Conservation (phyloP, 2,329 filamentous ascomycete species). For the Fusarium sublunatum region DNA sequence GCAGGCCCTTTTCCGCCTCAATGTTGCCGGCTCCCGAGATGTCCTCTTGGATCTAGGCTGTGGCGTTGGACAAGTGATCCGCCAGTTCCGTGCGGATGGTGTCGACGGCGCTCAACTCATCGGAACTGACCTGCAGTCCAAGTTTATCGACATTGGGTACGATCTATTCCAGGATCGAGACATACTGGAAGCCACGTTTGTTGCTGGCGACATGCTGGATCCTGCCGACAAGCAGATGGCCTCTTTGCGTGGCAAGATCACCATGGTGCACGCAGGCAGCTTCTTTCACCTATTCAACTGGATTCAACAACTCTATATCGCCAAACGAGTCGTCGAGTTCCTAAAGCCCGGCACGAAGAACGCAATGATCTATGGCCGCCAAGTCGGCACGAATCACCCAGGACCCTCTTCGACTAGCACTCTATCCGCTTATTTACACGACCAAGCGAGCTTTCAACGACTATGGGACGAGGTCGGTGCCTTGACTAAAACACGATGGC, state of each 20-base stretch:
- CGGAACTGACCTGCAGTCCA: constrained; percentile 60
- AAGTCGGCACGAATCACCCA: constrained; percentile 56
- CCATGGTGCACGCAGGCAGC: constrained; percentile 60
- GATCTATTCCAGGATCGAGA: constrained; percentile 71
- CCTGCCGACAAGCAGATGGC: constrained; percentile 52
- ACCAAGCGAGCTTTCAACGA: constrained; percentile 60
- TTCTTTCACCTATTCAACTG: constrained; percentile 64
- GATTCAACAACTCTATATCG: constrained; percentile 59
- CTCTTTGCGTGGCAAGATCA: constrained; percentile 55
- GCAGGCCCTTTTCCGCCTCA: constrained; percentile 56
- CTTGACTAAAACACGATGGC: constrained; percentile 62
- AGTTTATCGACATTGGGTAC: constrained; percentile 69
- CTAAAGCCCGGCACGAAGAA: constrained; percentile 57
- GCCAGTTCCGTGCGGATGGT: constrained; percentile 63
- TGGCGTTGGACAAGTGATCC: constrained; percentile 62
- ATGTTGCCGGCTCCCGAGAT: constrained; percentile 52
- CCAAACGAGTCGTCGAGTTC: constrained; percentile 58
- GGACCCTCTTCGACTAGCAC: constrained; percentile 35
- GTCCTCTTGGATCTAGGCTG: constrained; percentile 63
- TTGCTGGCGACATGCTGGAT: constrained; percentile 63
- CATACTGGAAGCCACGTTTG: constrained; percentile 59
- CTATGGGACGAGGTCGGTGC: constrained; percentile 66
- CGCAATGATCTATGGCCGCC: constrained; percentile 63
- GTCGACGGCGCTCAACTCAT: constrained; percentile 61
- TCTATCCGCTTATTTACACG: constrained; percentile 58